These are phyloP conservation scores for Fraxinus cuspidata DNA, from an alignment of 257 asterid species.

Conservation along the genomic window DNA sequence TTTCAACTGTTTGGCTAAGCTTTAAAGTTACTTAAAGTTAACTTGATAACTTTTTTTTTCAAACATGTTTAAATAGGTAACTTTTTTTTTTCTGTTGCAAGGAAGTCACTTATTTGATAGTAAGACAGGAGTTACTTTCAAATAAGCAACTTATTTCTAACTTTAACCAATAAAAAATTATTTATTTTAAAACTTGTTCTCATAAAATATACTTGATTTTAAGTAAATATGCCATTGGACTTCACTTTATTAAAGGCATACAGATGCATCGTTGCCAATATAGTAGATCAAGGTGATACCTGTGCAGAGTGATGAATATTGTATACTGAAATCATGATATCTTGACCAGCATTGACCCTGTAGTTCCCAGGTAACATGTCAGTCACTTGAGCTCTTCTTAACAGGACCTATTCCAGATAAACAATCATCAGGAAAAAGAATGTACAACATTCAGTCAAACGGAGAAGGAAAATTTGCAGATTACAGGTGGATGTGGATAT, in stretches of 20 bases:
- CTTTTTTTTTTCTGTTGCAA: neutral
- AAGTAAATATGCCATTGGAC: neutral
- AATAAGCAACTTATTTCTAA: too few relatives aligned
- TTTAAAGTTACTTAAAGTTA: too few relatives aligned
- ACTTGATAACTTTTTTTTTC: neutral
- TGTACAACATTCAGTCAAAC: slow-evolving; percentile 5
- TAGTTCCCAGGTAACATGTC: slow-evolving; percentile 88
- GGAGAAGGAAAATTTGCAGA: slow-evolving; percentile 29
- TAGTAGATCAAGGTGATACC: slow-evolving; percentile 40
- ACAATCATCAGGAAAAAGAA: slow-evolving; percentile 16
- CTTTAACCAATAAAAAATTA: neutral
- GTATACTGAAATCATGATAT: slow-evolving; percentile 94
- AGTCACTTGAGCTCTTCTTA: slow-evolving; percentile 84
- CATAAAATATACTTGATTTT: too few relatives aligned
- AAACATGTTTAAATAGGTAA: too few relatives aligned
- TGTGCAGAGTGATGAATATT: slow-evolving; percentile 83
- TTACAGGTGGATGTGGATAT: slow-evolving; percentile 97
- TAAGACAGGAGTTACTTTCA: neutral
- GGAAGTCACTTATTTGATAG: neutral
- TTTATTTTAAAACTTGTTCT: too few relatives aligned
- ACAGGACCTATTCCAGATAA: slow-evolving; percentile 55
- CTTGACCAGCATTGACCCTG: slow-evolving; percentile 92
- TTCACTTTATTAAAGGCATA: neutral
- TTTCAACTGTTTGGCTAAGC: neutral
- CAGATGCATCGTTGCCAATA: neutral